These are phyloP conservation scores for Talaromyces proteolyticus DNA, from an alignment of 495 filamentous ascomycete genomes.

Conservation along the genomic window DNA sequence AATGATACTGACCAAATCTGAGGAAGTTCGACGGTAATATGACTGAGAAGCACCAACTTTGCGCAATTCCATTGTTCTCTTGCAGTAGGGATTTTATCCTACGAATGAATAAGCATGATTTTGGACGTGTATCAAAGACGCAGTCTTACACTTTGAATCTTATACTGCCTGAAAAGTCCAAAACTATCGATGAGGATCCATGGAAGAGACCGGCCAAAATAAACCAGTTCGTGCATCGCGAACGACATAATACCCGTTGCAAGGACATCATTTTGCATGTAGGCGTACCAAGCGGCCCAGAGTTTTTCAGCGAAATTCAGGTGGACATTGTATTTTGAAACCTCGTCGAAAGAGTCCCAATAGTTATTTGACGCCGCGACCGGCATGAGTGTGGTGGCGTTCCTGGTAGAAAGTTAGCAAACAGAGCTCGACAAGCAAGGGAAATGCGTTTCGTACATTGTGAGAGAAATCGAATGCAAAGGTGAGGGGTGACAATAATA, in stretches of 20 bases:
- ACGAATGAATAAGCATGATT: background rate
- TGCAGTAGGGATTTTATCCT: constrained; percentile 86
- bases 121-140: background rate
- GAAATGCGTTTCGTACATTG: too few species aligned
- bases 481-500: too few species aligned
- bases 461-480: too few species aligned
- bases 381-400: constrained; percentile 39
- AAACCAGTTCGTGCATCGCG: constrained; percentile 78
- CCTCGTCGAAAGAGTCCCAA: constrained; percentile 70
- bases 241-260: constrained; percentile 93
- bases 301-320: constrained; percentile 72
- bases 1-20: constrained; percentile 75
- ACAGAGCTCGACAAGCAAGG: too few species aligned
- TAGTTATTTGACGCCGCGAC: constrained; percentile 49
- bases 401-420: too few species aligned
- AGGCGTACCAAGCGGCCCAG: constrained; percentile 89
- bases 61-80: constrained; percentile 94
- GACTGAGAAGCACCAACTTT: constrained; percentile 79
- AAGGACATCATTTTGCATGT: constrained; percentile 85
- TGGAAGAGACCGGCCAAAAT: constrained; percentile 79
- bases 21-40: constrained; percentile 95
- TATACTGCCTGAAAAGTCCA: constrained; percentile 81
- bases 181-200: constrained; percentile 84
- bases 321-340: constrained; percentile 75
- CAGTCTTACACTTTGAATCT: constrained; percentile 69